Percentiles rank a stretch among this genome's conserved stretches.
These are phyloP conservation scores for Penicillium palitans DNA, from an alignment of 2,329 filamentous ascomycete genomes.

Conservation along the genomic window DNA sequence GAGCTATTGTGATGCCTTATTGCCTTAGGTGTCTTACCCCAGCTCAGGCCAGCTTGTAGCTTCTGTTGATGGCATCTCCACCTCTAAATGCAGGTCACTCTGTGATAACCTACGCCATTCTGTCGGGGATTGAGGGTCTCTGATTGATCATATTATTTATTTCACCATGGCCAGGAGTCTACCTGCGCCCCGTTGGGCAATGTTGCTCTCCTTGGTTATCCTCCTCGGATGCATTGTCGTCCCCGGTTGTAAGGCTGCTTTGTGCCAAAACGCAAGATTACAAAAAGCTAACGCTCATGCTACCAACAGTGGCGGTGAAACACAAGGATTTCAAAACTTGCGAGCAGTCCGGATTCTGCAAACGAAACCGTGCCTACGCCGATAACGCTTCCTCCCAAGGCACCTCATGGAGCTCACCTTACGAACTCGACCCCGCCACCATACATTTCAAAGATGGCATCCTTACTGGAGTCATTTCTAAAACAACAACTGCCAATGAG, in stretches of 20 bases:
- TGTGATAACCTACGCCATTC: slow-evolving; percentile 19
- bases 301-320: slow-evolving; percentile 72
- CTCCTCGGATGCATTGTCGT: slow-evolving; percentile 62
- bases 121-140: slow-evolving; percentile 37
- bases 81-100: slow-evolving; percentile 33
- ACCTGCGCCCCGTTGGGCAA: slow-evolving; percentile 64
- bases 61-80: slow-evolving; percentile 20
- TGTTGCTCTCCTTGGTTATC: slow-evolving; percentile 61
- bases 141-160: slow-evolving; percentile 29
- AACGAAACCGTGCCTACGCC: slow-evolving; percentile 86
- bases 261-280: not conserved
- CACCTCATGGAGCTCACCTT: slow-evolving; percentile 75
- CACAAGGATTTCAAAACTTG: slow-evolving; percentile 98
- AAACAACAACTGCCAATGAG: slow-evolving; percentile 68
- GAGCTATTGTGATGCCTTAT: slow-evolving; percentile 15
- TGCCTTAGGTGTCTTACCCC: slow-evolving; percentile 30
- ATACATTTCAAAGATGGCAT: slow-evolving; percentile 76
- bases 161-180: slow-evolving; percentile 52
- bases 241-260: slow-evolving; percentile 59
- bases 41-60: slow-evolving; percentile 40
- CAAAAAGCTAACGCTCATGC: slow-evolving; percentile 10
- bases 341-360: slow-evolving; percentile 94
- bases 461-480: slow-evolving; percentile 77
- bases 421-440: slow-evolving; percentile 70
- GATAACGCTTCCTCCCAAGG: slow-evolving; percentile 68